Evolutionary conservation across 805 yeast species (phyloP).

Genomic region (Yamadazyma sp.): DNA sequence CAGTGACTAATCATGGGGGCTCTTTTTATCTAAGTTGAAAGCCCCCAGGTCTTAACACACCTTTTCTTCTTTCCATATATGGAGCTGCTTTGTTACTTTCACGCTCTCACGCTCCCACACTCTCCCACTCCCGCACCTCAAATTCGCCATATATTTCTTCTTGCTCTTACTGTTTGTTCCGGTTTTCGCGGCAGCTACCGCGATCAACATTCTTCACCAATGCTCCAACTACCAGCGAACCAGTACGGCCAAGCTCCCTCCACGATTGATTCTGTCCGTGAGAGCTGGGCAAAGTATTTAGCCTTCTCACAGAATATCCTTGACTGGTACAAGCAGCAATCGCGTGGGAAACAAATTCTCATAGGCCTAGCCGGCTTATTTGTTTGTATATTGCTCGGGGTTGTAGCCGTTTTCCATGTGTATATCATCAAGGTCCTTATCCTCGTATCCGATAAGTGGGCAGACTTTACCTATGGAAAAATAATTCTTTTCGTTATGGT

Average conservation of each 20-base stretch:
- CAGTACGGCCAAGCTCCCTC: background rate
- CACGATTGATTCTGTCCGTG: constrained; percentile 4
- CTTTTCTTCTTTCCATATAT: too few species aligned
- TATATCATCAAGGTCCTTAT: constrained; percentile 38
- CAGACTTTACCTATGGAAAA: constrained; percentile 38
- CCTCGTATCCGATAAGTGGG: constrained; percentile 46
- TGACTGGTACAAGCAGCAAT: constrained; percentile 23
- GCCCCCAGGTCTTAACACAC: too few species aligned
- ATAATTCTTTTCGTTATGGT: constrained; percentile 52
- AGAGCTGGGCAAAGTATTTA: constrained; percentile 1
- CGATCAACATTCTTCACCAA: background rate
- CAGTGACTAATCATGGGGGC: too few species aligned
- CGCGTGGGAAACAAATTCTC: constrained; percentile 16
- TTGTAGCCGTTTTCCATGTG: constrained; percentile 32
- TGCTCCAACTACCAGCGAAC: constrained; percentile 5
- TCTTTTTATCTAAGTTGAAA: too few species aligned
- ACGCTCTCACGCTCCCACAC: background rate
- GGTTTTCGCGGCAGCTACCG: background rate
- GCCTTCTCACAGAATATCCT: constrained; percentile 1
- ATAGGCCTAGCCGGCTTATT: constrained; percentile 20
- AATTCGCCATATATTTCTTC: too few species aligned
- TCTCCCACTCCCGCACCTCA: background rate
- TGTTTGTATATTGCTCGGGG: constrained; percentile 3
- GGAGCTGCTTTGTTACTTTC: too few species aligned
- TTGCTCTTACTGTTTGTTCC: too few species aligned